These are phyloP conservation scores for Alternaria longipes DNA, from an alignment of 2,329 filamentous ascomycete genomes.

Conservation along the genomic window DNA sequence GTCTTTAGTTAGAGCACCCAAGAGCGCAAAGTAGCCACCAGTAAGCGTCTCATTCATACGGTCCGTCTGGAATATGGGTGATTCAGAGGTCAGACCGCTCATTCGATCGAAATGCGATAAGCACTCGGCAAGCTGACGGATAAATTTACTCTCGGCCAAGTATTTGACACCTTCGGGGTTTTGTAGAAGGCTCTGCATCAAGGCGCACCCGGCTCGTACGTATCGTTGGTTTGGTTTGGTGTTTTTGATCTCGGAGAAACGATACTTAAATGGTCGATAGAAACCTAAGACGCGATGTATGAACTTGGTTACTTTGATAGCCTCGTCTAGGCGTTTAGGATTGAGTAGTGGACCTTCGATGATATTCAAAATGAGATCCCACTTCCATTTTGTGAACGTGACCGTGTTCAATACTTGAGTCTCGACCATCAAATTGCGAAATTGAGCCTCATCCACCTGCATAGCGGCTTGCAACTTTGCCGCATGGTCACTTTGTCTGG, in stretches of 20 bases:
- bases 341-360: conserved; percentile 93
- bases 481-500: conserved; percentile 54
- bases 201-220: conserved; percentile 84
- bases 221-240: conserved; percentile 95
- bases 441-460: conserved; percentile 70
- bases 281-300: conserved; percentile 95
- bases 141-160: conserved; percentile 87
- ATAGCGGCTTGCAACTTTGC: conserved; percentile 65
- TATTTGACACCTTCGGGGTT: conserved; percentile 86
- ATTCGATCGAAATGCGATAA: conserved; percentile 93
- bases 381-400: conserved; percentile 96
- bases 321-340: conserved; percentile 91
- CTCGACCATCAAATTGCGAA: conserved; percentile 72
- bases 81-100: conserved; percentile 75
- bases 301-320: conserved; percentile 93
- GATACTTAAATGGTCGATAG: conserved; percentile 95
- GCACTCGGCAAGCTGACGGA: conserved; percentile 94
- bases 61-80: conserved; percentile 87
- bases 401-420: conserved; percentile 88
- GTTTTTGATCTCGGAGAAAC: conserved; percentile 89
- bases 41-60: conserved; percentile 87
- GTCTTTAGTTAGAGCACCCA: conserved; percentile 87
- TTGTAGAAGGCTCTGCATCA: conserved; percentile 87
- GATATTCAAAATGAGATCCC: conserved; percentile 88
- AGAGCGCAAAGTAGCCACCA: conserved; percentile 91